Evolutionary conservation across 202 grass and related monocot genomes (phyloP).

Genomic region (Dendrocalamus latiflorus): DNA sequence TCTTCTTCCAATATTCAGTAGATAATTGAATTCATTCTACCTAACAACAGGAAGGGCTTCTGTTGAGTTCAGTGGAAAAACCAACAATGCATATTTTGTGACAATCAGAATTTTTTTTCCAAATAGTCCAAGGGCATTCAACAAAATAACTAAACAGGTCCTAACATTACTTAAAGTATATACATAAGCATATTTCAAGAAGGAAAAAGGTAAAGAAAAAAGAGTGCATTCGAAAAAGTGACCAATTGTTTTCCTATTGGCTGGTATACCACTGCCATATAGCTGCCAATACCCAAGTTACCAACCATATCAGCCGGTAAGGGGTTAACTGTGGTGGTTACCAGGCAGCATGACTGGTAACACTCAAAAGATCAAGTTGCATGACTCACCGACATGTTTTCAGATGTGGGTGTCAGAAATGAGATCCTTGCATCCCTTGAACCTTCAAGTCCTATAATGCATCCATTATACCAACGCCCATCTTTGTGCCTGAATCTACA

Average conservation of each 20-base stretch:
- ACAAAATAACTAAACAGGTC: slow-evolving; percentile 7
- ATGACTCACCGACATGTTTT: slow-evolving; percentile 78
- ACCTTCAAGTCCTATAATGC: slow-evolving; percentile 63
- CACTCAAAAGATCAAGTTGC: slow-evolving; percentile 1
- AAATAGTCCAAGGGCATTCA: neutral
- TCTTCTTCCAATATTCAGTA: neutral
- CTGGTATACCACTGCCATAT: neutral
- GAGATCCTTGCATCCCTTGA: slow-evolving; percentile 59
- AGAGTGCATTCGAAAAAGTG: neutral
- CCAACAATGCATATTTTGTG: neutral
- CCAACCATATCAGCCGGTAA: slow-evolving; percentile 5
- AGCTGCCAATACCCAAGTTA: neutral
- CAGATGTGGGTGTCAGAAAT: slow-evolving; percentile 86
- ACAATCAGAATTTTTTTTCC: neutral
- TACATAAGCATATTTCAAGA: neutral
- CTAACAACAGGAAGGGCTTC: neutral
- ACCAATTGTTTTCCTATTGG: neutral
- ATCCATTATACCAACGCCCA: slow-evolving; percentile 96
- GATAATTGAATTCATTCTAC: neutral
- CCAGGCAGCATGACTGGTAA: neutral
- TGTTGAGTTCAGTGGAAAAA: neutral
- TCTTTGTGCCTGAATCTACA: slow-evolving; percentile 91
- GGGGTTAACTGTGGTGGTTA: slow-evolving; percentile 6
- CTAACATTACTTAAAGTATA: too few relatives aligned
- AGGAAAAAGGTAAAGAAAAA: neutral